Evolutionary conservation across 805 yeast species (phyloP).

Genomic region (Hanseniaspora guilliermondii): DNA sequence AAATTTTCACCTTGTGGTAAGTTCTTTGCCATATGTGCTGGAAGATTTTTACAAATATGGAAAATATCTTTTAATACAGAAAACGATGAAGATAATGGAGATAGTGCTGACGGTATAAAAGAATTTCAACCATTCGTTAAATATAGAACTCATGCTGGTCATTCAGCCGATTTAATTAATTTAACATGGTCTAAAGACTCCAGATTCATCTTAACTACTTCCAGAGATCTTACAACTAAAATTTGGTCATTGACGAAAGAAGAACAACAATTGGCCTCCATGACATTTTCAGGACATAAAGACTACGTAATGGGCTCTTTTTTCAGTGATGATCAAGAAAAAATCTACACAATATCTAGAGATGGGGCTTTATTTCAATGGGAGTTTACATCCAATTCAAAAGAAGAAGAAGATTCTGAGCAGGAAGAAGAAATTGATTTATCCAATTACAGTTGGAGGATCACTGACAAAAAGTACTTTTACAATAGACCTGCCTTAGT

Average conservation of each 20-base stretch:
- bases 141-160: slow-evolving; percentile 84
- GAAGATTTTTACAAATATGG: slow-evolving; percentile 84
- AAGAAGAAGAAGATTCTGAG: slow-evolving; percentile 33
- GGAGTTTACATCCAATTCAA: slow-evolving; percentile 61
- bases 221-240: slow-evolving; percentile 81
- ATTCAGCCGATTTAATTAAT: slow-evolving; percentile 66
- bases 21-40: slow-evolving; percentile 73
- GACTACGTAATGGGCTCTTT: slow-evolving; percentile 81
- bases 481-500: slow-evolving; percentile 53
- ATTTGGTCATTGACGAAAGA: slow-evolving; percentile 63
- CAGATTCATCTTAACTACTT: slow-evolving; percentile 70
- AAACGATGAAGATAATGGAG: slow-evolving; percentile 38
- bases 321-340: slow-evolving; percentile 77
- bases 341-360: slow-evolving; percentile 78
- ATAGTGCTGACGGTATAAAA: slow-evolving; percentile 27
- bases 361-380: slow-evolving; percentile 91
- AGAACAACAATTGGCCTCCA: slow-evolving; percentile 58
- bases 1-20: slow-evolving; percentile 82
- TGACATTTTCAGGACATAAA: slow-evolving; percentile 83
- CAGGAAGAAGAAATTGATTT: slow-evolving; percentile 31
- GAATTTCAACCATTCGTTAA: slow-evolving; percentile 95
- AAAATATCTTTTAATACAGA: slow-evolving; percentile 46
- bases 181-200: slow-evolving; percentile 86
- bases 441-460: slow-evolving; percentile 60
- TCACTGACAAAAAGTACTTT: slow-evolving; percentile 62